Evolutionary conservation across 345 rosid species (phyloP).

Genomic region (Nasturtium officinale): DNA sequence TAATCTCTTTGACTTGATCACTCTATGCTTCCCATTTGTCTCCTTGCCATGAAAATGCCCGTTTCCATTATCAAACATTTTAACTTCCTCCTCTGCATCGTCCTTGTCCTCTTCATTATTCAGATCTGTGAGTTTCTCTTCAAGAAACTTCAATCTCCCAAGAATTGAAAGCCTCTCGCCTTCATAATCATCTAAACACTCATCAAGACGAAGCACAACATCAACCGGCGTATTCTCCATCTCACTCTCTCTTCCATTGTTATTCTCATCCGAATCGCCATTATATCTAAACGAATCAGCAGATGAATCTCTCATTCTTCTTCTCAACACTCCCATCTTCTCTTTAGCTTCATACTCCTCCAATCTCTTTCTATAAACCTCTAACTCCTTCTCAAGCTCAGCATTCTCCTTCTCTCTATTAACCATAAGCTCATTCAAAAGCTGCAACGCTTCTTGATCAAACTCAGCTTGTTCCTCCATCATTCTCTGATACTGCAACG

Average conservation of each 20-base stretch:
- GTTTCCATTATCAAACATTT: conserved; percentile 57
- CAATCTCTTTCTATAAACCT: conserved; percentile 59
- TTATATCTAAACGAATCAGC: conserved; percentile 56
- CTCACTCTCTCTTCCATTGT: conserved; percentile 40
- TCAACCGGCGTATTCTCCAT: conserved; percentile 67
- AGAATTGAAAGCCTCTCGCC: conserved; percentile 85
- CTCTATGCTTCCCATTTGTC: conserved; percentile 57
- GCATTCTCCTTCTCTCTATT: conserved; percentile 83
- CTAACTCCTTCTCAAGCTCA: conserved; percentile 79
- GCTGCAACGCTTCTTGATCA: conserved; percentile 95
- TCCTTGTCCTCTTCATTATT: conserved; percentile 64
- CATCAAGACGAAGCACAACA: conserved; percentile 75
- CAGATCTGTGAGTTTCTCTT: conserved; percentile 66
- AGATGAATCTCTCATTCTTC: conserved; percentile 61
- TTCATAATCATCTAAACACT: conserved; percentile 71
- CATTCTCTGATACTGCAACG: conserved; percentile 96
- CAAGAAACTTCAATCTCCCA: conserved; percentile 86
- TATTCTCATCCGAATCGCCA: conserved; percentile 54
- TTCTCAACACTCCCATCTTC: conserved; percentile 52
- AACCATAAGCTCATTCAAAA: conserved; percentile 77
- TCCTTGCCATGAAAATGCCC: conserved; percentile 57
- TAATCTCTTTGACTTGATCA: conserved; percentile 75
- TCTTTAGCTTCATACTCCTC: conserved; percentile 76
- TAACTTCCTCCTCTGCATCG: conserved; percentile 54
- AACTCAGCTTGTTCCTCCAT: conserved; percentile 98